Evolutionary conservation across 2,329 filamentous ascomycete species (phyloP).

Genomic region (Penicillium griseofulvum): DNA sequence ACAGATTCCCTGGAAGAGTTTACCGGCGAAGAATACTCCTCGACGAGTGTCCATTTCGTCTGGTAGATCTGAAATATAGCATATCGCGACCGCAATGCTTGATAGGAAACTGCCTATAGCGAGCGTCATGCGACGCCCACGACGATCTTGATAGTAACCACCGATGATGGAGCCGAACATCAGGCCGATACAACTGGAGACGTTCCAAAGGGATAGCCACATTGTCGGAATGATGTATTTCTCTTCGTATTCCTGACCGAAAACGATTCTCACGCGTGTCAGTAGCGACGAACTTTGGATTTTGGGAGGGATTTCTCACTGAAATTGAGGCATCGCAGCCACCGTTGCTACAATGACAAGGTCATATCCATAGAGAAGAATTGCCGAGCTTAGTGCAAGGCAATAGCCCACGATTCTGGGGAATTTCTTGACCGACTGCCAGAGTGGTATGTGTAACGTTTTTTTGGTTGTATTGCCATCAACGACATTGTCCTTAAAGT

Average conservation of each 20-base stretch:
- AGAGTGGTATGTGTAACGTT: conserved; percentile 11
- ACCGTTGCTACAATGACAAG: conserved; percentile 28
- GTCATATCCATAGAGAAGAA: conserved; percentile 30
- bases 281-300: neutral
- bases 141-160: conserved; percentile 40
- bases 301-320: conserved; percentile 14
- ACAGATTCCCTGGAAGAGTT: conserved; percentile 45
- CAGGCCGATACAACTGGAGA: conserved; percentile 37
- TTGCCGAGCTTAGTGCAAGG: conserved; percentile 20
- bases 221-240: conserved; percentile 39
- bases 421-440: conserved; percentile 17
- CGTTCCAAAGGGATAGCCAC: conserved; percentile 47
- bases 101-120: conserved; percentile 36
- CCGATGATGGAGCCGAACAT: conserved; percentile 38
- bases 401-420: conserved; percentile 17
- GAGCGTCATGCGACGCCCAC: conserved; percentile 38
- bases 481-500: conserved; percentile 6
- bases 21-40: conserved; percentile 45
- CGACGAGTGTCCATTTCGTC: conserved; percentile 27
- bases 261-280: conserved; percentile 18
- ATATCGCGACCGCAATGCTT: conserved; percentile 31
- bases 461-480: neutral
- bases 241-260: conserved; percentile 29
- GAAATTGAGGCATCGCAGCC: conserved; percentile 29
- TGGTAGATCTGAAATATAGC: conserved; percentile 18